These are phyloP conservation scores for Cordyceps pruinosa DNA, from an alignment of 2,329 filamentous ascomycete genomes.

Conservation along the genomic window DNA sequence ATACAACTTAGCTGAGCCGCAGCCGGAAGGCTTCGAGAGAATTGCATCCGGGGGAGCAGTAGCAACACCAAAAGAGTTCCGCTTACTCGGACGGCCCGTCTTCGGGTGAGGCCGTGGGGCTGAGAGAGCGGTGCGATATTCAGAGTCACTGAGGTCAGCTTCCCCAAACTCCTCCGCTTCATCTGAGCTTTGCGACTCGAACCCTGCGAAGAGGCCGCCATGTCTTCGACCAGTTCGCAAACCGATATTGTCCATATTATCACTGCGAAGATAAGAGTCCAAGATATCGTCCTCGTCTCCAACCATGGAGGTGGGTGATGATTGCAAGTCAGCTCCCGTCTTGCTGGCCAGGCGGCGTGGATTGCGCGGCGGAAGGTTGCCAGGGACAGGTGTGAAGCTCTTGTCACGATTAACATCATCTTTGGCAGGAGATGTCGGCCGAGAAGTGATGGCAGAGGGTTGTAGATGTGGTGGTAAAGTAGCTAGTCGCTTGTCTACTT, in stretches of 20 bases:
- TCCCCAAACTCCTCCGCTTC: constrained; percentile 58
- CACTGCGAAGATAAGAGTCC: constrained; percentile 69
- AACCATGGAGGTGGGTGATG: constrained; percentile 30
- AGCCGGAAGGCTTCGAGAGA: constrained; percentile 21
- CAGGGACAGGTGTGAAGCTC: constrained; percentile 46
- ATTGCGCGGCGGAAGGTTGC: constrained; percentile 51
- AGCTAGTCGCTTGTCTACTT: constrained; percentile 69
- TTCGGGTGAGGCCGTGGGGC: constrained; percentile 49
- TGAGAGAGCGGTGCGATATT: constrained; percentile 59
- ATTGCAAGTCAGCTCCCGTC: constrained; percentile 39
- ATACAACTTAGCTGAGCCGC: constrained; percentile 27
- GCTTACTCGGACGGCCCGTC: constrained; percentile 33
- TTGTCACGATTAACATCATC: constrained; percentile 27
- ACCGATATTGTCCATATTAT: constrained; percentile 54
- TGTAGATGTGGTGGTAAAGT: constrained; percentile 71
- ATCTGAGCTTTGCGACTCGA: constrained; percentile 64
- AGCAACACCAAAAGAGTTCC: constrained; percentile 32
- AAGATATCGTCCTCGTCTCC: constrained; percentile 37
- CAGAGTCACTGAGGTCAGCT: constrained; percentile 56
- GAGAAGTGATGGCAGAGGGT: constrained; percentile 64
- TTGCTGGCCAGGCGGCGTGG: constrained; percentile 46
- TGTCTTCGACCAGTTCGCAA: constrained; percentile 66
- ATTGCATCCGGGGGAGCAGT: constrained; percentile 39
- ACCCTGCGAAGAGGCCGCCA: constrained; percentile 81
- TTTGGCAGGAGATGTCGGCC: constrained; percentile 47